These are phyloP conservation scores for Dendrocalamus latiflorus DNA, from an alignment of 202 grass and related monocot genomes.

Conservation along the genomic window DNA sequence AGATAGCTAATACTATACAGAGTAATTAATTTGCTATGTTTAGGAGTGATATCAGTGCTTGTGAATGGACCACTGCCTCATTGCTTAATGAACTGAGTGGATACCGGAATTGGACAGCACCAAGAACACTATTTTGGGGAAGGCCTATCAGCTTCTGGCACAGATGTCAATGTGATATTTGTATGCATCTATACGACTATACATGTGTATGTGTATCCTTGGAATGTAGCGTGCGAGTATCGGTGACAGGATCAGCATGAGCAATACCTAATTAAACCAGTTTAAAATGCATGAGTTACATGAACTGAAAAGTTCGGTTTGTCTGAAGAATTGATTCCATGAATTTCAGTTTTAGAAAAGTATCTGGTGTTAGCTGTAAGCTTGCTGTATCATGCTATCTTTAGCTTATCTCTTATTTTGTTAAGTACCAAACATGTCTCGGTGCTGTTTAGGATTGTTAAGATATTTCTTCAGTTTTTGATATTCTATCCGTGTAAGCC, in stretches of 20 bases:
- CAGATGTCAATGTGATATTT: neutral
- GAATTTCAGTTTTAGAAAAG: neutral
- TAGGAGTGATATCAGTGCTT: neutral
- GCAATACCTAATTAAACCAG: neutral
- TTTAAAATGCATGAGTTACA: neutral
- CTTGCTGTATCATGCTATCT: too few species aligned
- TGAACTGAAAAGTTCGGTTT: neutral
- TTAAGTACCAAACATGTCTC: too few species aligned
- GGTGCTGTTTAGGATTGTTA: too few species aligned
- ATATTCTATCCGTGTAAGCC: too few species aligned
- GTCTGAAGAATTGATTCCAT: neutral
- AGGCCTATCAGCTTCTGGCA: neutral
- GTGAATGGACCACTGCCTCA: neutral
- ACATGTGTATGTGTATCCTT: neutral
- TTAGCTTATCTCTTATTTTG: too few species aligned
- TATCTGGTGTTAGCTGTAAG: too few species aligned
- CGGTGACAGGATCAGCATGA: neutral
- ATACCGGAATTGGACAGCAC: neutral
- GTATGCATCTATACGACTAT: neutral
- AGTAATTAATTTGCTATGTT: neutral
- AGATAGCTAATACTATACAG: neutral
- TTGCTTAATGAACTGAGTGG: neutral
- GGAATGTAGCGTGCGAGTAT: neutral
- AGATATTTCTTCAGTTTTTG: too few species aligned
- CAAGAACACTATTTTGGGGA: neutral